These are phyloP conservation scores for Sphaerulina vaccinii DNA, from an alignment of 2,329 filamentous ascomycete genomes.

Conservation along the genomic window DNA sequence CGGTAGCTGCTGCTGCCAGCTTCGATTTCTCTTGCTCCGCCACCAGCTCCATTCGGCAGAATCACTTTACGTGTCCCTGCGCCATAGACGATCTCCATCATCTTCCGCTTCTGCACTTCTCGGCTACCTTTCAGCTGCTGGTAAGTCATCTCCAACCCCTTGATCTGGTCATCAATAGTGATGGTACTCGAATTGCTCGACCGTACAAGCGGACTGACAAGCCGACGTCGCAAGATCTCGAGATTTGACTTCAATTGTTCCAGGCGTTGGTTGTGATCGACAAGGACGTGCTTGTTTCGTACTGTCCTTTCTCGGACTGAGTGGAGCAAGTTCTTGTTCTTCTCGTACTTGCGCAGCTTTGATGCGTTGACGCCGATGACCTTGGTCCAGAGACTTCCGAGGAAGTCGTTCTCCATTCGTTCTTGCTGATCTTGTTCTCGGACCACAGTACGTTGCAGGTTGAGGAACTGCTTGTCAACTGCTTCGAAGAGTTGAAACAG, in stretches of 20 bases:
- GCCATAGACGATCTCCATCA: slow-evolving; percentile 38
- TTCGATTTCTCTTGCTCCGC: slow-evolving; percentile 17
- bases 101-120: slow-evolving; percentile 59
- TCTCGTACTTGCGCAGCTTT: slow-evolving; percentile 84
- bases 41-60: slow-evolving; percentile 16
- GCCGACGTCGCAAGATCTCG: slow-evolving; percentile 76
- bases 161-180: slow-evolving; percentile 80
- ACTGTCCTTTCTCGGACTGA: slow-evolving; percentile 81
- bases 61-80: slow-evolving; percentile 28
- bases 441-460: slow-evolving; percentile 79
- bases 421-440: slow-evolving; percentile 82
- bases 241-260: slow-evolving; percentile 82
- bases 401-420: slow-evolving; percentile 73
- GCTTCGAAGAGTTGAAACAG: slow-evolving; percentile 89
- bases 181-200: slow-evolving; percentile 67
- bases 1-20: slow-evolving; percentile 16
- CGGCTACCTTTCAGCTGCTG: slow-evolving; percentile 73
- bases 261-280: slow-evolving; percentile 82
- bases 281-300: slow-evolving; percentile 79
- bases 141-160: slow-evolving; percentile 76
- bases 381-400: slow-evolving; percentile 81
- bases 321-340: slow-evolving; percentile 76
- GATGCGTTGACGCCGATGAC: slow-evolving; percentile 74
- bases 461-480: slow-evolving; percentile 87
- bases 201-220: slow-evolving; percentile 79